Base-by-base conservation (phyloP, 2,329 filamentous ascomycete species). In the Aspergillus fructus region DNA sequence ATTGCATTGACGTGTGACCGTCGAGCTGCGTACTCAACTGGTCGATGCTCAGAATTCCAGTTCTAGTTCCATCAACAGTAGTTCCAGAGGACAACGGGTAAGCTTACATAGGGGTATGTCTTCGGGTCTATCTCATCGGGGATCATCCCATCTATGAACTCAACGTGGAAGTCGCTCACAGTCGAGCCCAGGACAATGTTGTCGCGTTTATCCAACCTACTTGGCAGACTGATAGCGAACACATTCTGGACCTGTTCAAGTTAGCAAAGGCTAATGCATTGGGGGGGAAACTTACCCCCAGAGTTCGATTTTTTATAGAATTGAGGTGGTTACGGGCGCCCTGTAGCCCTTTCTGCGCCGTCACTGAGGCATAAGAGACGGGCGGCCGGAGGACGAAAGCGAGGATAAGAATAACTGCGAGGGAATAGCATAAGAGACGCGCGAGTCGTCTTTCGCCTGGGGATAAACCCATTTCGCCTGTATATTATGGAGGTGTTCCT, bases 1-100 rank as follows among this genome's bases (percentile, higher is more conserved):
- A 66, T 62, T 8, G 19, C 62, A 53, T 66, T 61, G 13, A 66
- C 15, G 58, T 64, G 64, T 5, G 64, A 61, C 17, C 63, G 65
- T 13, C 64, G 61, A 24, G 58, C 60, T 1, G 61, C 64, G 33
- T 59, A 65, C 33, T 67, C 64, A 12, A 51, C 51, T 7, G 58
- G 40, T 17, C 43, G 47, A 33, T 64, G 58, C 9, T 64, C 58
- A 21, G 50, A 34, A n/a, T 66, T 60, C 65, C 63, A 67, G 34
- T 63, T 64, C 63, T 66, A 45, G 30, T 41, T 19, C 24, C 19
- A 17, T 43, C 33, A 41, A 24, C 47, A 50, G 41, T 2, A 34
- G 13, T 12, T 3, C 19, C 12, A 27, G 7, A 47, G 23, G 6
- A 21, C 13, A 27, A 13, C 3, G 9, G 8, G 19, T 49, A 39